A percentile compares a stretch with the other conserved stretches of the same genome.
Conservation (phyloP, 805 yeast genomes). For the Candida lessepsii region DNA sequence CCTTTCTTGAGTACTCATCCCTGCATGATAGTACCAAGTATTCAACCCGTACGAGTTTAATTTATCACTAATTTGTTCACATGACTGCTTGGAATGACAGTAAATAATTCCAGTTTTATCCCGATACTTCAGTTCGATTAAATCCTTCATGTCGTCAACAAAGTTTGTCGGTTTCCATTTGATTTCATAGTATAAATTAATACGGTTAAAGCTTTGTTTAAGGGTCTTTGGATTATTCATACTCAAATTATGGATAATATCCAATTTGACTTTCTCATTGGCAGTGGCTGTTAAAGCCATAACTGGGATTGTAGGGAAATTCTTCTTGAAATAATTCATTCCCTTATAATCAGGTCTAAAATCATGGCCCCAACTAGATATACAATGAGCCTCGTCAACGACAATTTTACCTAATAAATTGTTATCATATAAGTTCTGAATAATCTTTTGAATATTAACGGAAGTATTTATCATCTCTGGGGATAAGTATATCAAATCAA, state of each 20-base stretch:
- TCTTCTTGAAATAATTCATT: conserved; percentile 65
- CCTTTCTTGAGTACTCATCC: conserved; percentile 81
- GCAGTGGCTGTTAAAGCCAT: conserved; percentile 99
- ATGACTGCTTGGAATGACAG: conserved; percentile 85
- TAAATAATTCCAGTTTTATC: conserved; percentile 83
- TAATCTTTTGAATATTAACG: conserved; percentile 60
- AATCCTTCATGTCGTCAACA: conserved; percentile 57
- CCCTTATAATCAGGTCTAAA: conserved; percentile 94
- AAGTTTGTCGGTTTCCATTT: conserved; percentile 58
- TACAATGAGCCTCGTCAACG: conserved; percentile 98
- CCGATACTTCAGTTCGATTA: conserved; percentile 50
- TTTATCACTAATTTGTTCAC: conserved; percentile 75
- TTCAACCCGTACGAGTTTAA: conserved; percentile 60
- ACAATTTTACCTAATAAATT: conserved; percentile 77
- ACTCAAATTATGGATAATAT: conserved; percentile 75
- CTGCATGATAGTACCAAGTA: conserved; percentile 87
- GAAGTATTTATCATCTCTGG: conserved; percentile 93
- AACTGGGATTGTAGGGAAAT: conserved; percentile 78
- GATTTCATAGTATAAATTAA: conserved; percentile 79
- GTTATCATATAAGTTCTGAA: conserved; percentile 53
- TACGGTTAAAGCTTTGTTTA: conserved; percentile 90
- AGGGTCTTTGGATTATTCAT: conserved; percentile 60
- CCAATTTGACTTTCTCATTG: conserved; percentile 82
- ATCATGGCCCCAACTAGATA: conserved; percentile 98
- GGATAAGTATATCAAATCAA: conserved; percentile 80